Evolutionary conservation across 495 filamentous ascomycete species (phyloP).

Genomic region (Penicillium malachiteum): DNA sequence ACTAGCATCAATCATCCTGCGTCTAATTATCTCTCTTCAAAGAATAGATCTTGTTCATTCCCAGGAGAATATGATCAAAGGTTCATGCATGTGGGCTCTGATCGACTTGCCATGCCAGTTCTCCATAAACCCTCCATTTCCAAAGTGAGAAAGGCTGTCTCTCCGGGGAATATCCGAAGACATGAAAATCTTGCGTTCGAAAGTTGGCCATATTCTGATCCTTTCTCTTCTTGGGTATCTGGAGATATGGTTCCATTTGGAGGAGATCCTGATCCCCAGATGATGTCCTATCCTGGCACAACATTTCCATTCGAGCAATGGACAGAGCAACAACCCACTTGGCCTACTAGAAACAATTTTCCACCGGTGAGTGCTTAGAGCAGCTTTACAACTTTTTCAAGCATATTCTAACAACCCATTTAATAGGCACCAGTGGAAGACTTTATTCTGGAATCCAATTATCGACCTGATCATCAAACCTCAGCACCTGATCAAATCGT

Average conservation of each 20-base stretch:
- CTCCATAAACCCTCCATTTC: constrained; percentile 14
- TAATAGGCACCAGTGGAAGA: background rate
- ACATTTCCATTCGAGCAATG: constrained; percentile 2
- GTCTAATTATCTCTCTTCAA: constrained; percentile 6
- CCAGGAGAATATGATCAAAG: constrained; percentile 1
- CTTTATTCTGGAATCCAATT: background rate
- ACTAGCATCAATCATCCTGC: constrained; percentile 21
- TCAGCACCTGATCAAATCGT: background rate
- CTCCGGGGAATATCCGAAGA: background rate
- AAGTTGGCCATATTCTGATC: constrained; percentile 4
- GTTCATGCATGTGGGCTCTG: background rate
- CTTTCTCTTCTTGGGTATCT: background rate
- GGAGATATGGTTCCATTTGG: background rate
- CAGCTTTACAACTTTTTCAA: background rate
- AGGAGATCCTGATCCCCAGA: background rate
- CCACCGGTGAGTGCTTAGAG: background rate
- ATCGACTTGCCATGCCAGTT: constrained; percentile 7
- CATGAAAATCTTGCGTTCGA: background rate
- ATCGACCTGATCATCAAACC: background rate
- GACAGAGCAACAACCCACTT: constrained; percentile 1
- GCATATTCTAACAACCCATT: background rate
- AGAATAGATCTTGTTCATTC: background rate
- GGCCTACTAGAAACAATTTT: background rate
- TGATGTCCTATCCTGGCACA: background rate
- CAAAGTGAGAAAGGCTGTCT: constrained; percentile 15